Percentiles rank a stretch among this genome's conserved stretches.
Conservation (phyloP, 768 basidiomycete species). For the Termitomyces sp. region DNA sequence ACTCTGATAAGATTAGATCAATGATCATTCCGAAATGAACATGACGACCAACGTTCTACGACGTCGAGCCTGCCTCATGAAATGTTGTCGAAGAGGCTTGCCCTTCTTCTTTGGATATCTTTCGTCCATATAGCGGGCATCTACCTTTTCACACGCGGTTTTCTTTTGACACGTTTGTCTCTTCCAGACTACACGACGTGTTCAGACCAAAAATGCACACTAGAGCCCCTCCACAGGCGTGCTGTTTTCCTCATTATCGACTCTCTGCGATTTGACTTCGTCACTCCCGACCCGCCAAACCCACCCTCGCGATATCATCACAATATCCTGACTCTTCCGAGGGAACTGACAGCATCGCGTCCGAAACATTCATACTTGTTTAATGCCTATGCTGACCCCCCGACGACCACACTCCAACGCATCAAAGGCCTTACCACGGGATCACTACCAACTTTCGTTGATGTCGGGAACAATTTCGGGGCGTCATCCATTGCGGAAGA, state of each 20-base stretch:
- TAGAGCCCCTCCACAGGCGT: slow-evolving; percentile 69
- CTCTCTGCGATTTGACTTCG: slow-evolving; percentile 90
- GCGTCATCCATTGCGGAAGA: slow-evolving; percentile 86
- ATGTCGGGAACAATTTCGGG: slow-evolving; percentile 91
- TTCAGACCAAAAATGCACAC: slow-evolving; percentile 37
- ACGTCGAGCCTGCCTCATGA: slow-evolving; percentile 7
- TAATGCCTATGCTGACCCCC: slow-evolving; percentile 90
- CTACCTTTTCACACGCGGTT: slow-evolving; percentile 89
- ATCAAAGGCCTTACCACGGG: slow-evolving; percentile 96
- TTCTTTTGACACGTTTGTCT: slow-evolving; percentile 79
- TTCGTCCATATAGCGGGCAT: slow-evolving; percentile 75
- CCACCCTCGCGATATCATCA: slow-evolving; percentile 74
- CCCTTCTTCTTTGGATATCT: slow-evolving; percentile 55
- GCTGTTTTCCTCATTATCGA: slow-evolving; percentile 89
- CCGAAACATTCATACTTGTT: slow-evolving; percentile 83
- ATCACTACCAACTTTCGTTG: slow-evolving; percentile 92
- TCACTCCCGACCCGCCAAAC: slow-evolving; percentile 66
- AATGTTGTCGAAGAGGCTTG: slow-evolving; percentile 27
- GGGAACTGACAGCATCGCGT: slow-evolving; percentile 57
- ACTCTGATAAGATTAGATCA: slow-evolving; percentile 1
- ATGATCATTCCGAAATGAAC: not conserved
- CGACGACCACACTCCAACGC: slow-evolving; percentile 91
- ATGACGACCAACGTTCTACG: too few relatives aligned
- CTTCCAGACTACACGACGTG: slow-evolving; percentile 56
- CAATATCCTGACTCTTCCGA: slow-evolving; percentile 77